Evolutionary conservation across 1,284 basidiomycete genomes (phyloP), one percentile per base, ranked within the genome.

Genomic region (Papiliotrema laurentii): DNA sequence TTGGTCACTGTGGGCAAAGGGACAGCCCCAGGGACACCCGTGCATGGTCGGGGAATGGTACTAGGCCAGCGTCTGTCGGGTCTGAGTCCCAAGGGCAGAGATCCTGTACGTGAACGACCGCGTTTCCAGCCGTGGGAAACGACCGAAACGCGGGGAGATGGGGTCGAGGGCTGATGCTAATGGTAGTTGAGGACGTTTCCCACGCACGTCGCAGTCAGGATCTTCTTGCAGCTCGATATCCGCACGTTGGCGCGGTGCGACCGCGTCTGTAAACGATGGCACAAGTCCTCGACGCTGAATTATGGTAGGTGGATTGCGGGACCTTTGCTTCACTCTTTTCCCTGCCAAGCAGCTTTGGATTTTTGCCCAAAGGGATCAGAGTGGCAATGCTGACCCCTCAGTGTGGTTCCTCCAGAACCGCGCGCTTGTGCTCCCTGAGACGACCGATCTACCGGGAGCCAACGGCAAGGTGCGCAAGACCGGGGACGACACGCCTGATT

Each of bases 401-500:
- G 89, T 92, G 3, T 93, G 89, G 89, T 93, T 91, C 76, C 85
- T 88, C 58, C 84, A 87, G 59, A 71, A 68, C 56, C 69, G 73
- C 5, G 65, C 71, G 13, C 60, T 74, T 33, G 53, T 64, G 4
- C 58, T 74, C 2, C 73, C 71, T 75, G 80, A 61, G 75, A 78
- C 53, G 56, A 73, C 33, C 3, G 40, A 37, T 37, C 31, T 56
- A 2, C 47, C 53, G 11, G 35, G 35, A 11, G 30, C 41, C 2
- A 53, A 51, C 22, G 68, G 68, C 56, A 74, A 39, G 76, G 66
- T 45, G 77, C 80, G 38, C 70, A 79, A 26, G 63, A 65, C 53
- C 33, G 67, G 70, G 56, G 60, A 59, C 38, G 66, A 68, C 16
- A 64, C 58, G 13, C 50, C 54, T 9, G 68, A 70, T 51, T 71